Base-by-base conservation (phyloP, 306 rosid species). In the Chamaecrista fasciculata region DNA sequence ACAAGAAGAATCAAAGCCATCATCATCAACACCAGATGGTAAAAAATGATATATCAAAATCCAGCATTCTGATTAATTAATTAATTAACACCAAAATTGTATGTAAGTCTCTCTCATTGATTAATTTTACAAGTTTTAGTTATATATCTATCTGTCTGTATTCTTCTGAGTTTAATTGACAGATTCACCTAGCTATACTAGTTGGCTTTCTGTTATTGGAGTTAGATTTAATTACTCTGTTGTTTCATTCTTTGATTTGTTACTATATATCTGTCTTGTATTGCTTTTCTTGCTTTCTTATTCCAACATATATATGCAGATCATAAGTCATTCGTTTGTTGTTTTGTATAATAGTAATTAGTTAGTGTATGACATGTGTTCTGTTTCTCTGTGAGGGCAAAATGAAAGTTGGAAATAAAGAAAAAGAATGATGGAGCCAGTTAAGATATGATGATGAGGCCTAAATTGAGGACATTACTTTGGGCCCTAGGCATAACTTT, bases 1-100 rank as follows among this genome's bases (percentile, higher is more conserved):
- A 3, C 68, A 80, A 1, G 78, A 73, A 78, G 86, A 82, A 49
- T 57, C 84, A 66, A 86, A 84, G 72, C 61, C 86, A 44, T 50
- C 62, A 62, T 18, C 82, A 67, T 29, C 52, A 49, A 36, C 83
- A 18, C 77, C 33, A 42, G 77, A 77, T 47, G 83, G 21, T n/a
- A 79, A 78, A 11, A 82, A 83, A 78, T 87, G 82, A 84, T n/a
- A n/a, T n/a, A n/a, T n/a, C n/a, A n/a, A n/a, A n/a, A n/a, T n/a
- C n/a, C n/a, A n/a, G n/a, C n/a, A n/a, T n/a, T n/a, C n/a, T n/a
- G n/a, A n/a, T n/a, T n/a, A n/a, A n/a, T n/a, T n/a, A n/a, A n/a
- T n/a, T n/a, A n/a, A n/a, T n/a, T n/a, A n/a, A 63, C 81, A 63
- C 46, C 66, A 29, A 79, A 44, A 77, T 62, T 31, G 39, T 67